Percentiles rank a stretch among this genome's conserved stretches.
phyloP scores from a whole-genome alignment of 2,329 filamentous ascomycete genomes.

The Apiospora saccharicola region DNA sequence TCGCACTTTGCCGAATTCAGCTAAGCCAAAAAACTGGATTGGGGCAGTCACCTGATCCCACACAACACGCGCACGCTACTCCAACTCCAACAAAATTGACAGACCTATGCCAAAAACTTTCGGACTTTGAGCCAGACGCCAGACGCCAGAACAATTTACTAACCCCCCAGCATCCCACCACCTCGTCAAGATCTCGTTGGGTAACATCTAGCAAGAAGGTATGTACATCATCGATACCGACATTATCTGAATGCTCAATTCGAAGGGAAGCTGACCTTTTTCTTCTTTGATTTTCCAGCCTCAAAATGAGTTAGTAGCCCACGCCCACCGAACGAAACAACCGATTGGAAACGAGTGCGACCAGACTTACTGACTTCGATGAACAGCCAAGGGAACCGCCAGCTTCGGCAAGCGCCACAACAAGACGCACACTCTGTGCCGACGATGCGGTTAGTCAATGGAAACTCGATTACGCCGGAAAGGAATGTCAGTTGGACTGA shows the following conservation, averaged over 20 bases:
- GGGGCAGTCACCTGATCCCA: constrained; percentile 23
- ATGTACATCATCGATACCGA: constrained; percentile 11
- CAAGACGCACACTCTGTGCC: constrained; percentile 98
- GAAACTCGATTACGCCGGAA: constrained; percentile 23
- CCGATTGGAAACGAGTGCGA: constrained; percentile 26
- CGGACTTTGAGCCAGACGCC: constrained; percentile 8
- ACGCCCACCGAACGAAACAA: constrained; percentile 29
- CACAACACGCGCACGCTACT: constrained; percentile 23
- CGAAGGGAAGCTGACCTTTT: background rate
- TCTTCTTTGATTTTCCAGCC: constrained; percentile 14
- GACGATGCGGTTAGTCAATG: constrained; percentile 87
- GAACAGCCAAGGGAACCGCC: constrained; percentile 46
- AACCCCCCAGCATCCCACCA: constrained; percentile 23
- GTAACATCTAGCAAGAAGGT: constrained; percentile 24
- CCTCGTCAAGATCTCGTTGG: constrained; percentile 22
- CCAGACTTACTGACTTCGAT: constrained; percentile 37
- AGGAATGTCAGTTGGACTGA: constrained; percentile 34
- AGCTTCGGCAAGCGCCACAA: constrained; percentile 74
- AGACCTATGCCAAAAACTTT: constrained; percentile 24
- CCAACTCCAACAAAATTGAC: constrained; percentile 24
- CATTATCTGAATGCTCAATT: constrained; percentile 15
- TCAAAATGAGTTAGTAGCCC: constrained; percentile 43
- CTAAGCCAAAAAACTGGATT: constrained; percentile 19
- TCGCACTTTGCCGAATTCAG: constrained; percentile 9
- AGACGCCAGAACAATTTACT: constrained; percentile 20